Evolutionary conservation across 768 basidiomycete genomes (phyloP), one percentile per base, ranked within the genome.

Genomic region (Fomitopsis pulvina): DNA sequence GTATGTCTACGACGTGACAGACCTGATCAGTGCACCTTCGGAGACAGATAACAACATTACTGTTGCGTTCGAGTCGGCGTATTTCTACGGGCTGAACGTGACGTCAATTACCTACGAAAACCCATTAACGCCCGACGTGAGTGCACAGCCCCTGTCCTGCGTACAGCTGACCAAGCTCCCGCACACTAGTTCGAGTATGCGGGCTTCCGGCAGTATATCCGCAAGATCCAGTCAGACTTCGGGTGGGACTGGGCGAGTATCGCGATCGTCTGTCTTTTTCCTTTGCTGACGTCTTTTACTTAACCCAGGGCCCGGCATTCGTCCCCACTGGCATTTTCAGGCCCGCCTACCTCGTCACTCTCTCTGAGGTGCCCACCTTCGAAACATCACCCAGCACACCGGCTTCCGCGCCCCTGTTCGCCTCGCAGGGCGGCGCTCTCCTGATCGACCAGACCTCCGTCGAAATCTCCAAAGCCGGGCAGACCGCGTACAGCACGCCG

Each of bases 161-260:
- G 25, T n/a, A 3, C 9, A 9, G 11, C 45, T 37, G 29, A 37
- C 42, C 11, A 8, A 21, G 12, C 18, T 9, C 9, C n/a, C n/a
- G 9, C 12, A 10, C 18, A 39, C 11, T 34, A 79, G 76, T 79
- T 69, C 47, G 78, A 78, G 54, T 78, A 75, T 52, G 73, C 77
- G 9, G 70, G 67, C 11, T 68, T 74, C 29, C 72, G 72, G 43
- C 66, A 70, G 25, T 79, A 68, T 63, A 66, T 79, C 24, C 71
- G 79, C 1, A 80, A 82, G 58, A 67, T 70, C 2, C 66, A 72
- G 27, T 73, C 71, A 2, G 79, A 82, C 57, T 81, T 79, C 52
- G 79, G 80, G 1, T 82, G 79, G 78, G 79, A 81, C 61, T 81
- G 78, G 79, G 76, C 79, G 50, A 22, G 61, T 48, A 11, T 20